Base-by-base conservation (phyloP, 1,284 basidiomycete species). In the Sphagnurus paluster region DNA sequence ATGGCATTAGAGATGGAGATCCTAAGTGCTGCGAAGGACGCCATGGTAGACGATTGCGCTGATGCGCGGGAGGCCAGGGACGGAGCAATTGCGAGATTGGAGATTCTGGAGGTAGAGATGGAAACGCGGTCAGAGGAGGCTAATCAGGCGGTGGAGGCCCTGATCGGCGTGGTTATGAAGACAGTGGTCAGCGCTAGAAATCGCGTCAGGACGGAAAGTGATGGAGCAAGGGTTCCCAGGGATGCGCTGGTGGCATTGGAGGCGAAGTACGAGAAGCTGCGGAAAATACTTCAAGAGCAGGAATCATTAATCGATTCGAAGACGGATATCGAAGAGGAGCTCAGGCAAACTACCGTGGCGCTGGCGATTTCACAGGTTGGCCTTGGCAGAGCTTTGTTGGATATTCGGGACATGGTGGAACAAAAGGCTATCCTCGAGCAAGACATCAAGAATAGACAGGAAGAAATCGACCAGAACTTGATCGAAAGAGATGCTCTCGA, bases 41-140 rank as follows among this genome's bases (percentile, higher is more conserved):
- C 85, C 2, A 87, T 90, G 84, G 77, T 90, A 0, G 86, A 89
- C 53, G 87, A 90, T 57, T 90, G 87, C 56, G 80, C 80, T 9
- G 80, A 81, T 48, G 84, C 85, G 4, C 71, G 87, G 42, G 82
- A 84, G 48, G 75, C 82, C 19, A 74, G 87, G 37, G 82, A 90
- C 60, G 71, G 74, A 14, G 81, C 86, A 4, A 59, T 82, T 42
- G 59, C 61, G 45, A 72, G 74, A 34, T 58, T 78, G 11, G 88
- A 88, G 52, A 60, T 56, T n/a, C 55, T 84, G 52, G 82, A 84
- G 52, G 70, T 74, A 42, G 72, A 76, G 19, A 44, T 77, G 56
- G 76, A 76, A 46, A 55, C 41, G 5, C 62, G 60, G 11, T 42
- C 66, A 30, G 61, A 64, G 23, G 63, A 69, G 21, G 58, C 61